These are phyloP conservation scores for Kodamaea jinghongensis DNA, from an alignment of 805 yeast genomes.

Conservation along the genomic window DNA sequence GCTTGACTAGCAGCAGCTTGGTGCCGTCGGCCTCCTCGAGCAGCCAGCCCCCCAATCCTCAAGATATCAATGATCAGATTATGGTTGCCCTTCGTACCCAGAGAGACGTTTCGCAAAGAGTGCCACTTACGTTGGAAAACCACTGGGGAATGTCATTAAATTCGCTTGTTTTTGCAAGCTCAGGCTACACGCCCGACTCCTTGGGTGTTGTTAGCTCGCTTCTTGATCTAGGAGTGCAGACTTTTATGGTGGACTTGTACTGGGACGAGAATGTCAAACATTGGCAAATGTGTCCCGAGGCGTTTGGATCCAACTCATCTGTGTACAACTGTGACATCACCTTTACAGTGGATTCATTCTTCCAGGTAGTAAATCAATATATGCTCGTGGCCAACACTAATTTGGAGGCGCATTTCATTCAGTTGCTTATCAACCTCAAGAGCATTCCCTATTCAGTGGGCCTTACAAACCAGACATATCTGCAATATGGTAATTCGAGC, in stretches of 20 bases:
- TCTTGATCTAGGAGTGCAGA: constrained; percentile 44
- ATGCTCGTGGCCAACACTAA: constrained; percentile 29
- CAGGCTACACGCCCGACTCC: constrained; percentile 18
- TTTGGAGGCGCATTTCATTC: constrained; percentile 32
- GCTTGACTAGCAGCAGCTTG: too few species aligned
- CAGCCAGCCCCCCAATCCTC: too few species aligned
- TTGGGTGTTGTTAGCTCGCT: constrained; percentile 16
- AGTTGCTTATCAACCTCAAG: constrained; percentile 27
- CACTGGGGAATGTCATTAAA: constrained; percentile 33
- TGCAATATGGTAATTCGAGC: constrained; percentile 26
- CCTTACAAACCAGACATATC: constrained; percentile 1
- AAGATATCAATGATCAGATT: too few species aligned
- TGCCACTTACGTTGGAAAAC: constrained; percentile 34
- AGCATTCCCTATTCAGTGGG: constrained; percentile 12
- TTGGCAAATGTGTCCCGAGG: constrained; percentile 59
- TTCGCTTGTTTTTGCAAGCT: constrained; percentile 24
- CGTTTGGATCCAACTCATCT: constrained; percentile 18
- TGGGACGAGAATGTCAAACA: constrained; percentile 43
- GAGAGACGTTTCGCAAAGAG: constrained; percentile 29
- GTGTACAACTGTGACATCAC: constrained; percentile 28
- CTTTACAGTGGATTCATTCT: constrained; percentile 23
- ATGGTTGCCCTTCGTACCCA: constrained; percentile 18
- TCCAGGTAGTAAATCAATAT: constrained; percentile 18
- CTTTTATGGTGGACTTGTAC: constrained; percentile 53
- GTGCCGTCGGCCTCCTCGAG: too few species aligned